Conservation (phyloP, 768 basidiomycete species). For the Sutorius australiensis region DNA sequence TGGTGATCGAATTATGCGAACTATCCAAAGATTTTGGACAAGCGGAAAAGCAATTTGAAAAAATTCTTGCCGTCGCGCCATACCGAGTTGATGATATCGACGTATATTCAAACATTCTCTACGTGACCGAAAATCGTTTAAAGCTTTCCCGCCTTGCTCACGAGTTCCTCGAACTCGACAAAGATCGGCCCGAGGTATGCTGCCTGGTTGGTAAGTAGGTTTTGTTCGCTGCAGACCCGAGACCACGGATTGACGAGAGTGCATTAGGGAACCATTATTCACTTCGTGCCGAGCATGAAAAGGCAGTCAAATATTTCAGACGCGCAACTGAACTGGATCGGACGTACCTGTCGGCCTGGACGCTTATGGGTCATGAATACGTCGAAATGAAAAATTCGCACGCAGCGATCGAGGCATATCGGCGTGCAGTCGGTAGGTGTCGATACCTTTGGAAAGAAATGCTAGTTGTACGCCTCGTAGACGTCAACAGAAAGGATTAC, state of each 20-base stretch:
- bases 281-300: conserved; percentile 87
- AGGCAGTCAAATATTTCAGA: conserved; percentile 92
- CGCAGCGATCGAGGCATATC: conserved; percentile 96
- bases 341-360: conserved; percentile 96
- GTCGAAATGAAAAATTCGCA: conserved; percentile 99
- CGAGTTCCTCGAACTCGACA: conserved; percentile 83
- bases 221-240: not conserved
- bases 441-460: not conserved
- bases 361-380: conserved; percentile 97
- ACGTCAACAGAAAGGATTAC: conserved; percentile 95
- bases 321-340: conserved; percentile 93
- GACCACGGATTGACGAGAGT: not conserved
- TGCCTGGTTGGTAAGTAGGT: conserved; percentile 78
- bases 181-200: conserved; percentile 94
- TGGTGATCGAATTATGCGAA: conserved; percentile 4
- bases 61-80: conserved; percentile 76
- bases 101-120: conserved; percentile 93
- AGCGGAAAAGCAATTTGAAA: conserved; percentile 82
- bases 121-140: conserved; percentile 85
- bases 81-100: conserved; percentile 93
- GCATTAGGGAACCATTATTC: conserved; percentile 93
- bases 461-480: conserved; percentile 39
- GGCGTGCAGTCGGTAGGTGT: conserved; percentile 86
- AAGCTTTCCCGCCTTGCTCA: conserved; percentile 91
- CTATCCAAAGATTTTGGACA: conserved; percentile 70